These are phyloP conservation scores for Colletotrichum incanum DNA, from an alignment of 2,329 filamentous ascomycete genomes.

Conservation along the genomic window DNA sequence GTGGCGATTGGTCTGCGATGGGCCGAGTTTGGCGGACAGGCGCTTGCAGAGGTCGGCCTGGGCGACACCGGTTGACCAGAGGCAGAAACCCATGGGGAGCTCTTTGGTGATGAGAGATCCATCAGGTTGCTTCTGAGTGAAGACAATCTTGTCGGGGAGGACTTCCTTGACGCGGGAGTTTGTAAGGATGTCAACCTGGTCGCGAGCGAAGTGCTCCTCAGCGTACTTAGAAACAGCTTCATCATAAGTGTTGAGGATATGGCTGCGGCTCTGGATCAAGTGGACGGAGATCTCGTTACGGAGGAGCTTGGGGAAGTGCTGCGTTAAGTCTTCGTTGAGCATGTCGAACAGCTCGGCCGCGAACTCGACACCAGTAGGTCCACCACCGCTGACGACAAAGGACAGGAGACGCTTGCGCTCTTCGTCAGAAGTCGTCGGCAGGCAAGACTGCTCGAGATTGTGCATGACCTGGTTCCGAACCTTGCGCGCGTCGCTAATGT, in stretches of 20 bases:
- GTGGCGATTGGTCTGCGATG: slow-evolving; percentile 87
- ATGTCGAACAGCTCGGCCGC: slow-evolving; percentile 97
- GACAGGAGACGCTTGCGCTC: slow-evolving; percentile 91
- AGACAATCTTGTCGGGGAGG: slow-evolving; percentile 85
- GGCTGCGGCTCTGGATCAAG: slow-evolving; percentile 92
- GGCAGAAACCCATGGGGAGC: slow-evolving; percentile 93
- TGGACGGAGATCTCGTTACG: slow-evolving; percentile 98
- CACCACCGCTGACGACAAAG: slow-evolving; percentile 96
- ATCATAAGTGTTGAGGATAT: slow-evolving; percentile 98
- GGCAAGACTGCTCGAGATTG: slow-evolving; percentile 90
- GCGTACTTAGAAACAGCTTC: slow-evolving; percentile 94
- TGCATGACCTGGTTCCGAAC: slow-evolving; percentile 91
- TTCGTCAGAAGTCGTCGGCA: slow-evolving; percentile 92
- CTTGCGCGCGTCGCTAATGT: slow-evolving; percentile 90
- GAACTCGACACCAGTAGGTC: slow-evolving; percentile 97
- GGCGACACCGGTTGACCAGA: slow-evolving; percentile 97
- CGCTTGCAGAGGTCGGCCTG: slow-evolving; percentile 86
- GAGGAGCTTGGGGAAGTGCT: slow-evolving; percentile 89
- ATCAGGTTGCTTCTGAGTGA: slow-evolving; percentile 84
- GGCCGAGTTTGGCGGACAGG: slow-evolving; percentile 82
- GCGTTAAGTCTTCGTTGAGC: slow-evolving; percentile 91
- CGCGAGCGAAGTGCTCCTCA: slow-evolving; percentile 90
- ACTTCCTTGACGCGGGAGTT: slow-evolving; percentile 96
- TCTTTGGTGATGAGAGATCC: slow-evolving; percentile 89
- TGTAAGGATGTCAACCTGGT: slow-evolving; percentile 91